Conservation (phyloP, 768 basidiomycete genomes). For the Amanita polypyramis region DNA sequence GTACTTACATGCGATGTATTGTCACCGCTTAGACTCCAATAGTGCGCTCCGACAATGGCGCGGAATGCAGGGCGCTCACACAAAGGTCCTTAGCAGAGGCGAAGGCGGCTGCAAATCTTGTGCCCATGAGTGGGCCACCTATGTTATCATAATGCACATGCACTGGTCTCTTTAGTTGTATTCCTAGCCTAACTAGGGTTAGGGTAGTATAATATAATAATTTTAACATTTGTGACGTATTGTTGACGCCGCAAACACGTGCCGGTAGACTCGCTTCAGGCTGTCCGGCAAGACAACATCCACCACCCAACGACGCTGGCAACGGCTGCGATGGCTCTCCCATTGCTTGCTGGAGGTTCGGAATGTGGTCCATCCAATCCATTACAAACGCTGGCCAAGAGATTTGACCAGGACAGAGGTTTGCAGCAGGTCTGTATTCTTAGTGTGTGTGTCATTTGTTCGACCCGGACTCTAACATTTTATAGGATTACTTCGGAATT, state of each 20-base stretch:
- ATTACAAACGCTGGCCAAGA: slow-evolving; percentile 68
- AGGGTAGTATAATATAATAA: slow-evolving; percentile 7
- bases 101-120: slow-evolving; percentile 11
- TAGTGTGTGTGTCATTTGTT: not conserved
- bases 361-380: slow-evolving; percentile 86
- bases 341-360: slow-evolving; percentile 64
- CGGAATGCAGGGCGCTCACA: slow-evolving; percentile 52
- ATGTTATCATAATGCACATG: slow-evolving; percentile 3
- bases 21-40: slow-evolving; percentile 15
- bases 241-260: not conserved
- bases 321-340: slow-evolving; percentile 55
- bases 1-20: slow-evolving; percentile 20
- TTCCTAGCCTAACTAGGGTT: slow-evolving; percentile 6
- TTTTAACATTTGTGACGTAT: not conserved
- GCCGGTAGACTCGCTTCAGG: not conserved
- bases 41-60: slow-evolving; percentile 83
- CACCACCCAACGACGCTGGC: not conserved
- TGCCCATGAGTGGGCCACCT: not conserved
- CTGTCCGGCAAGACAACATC: not conserved
- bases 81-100: slow-evolving; percentile 25
- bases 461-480: slow-evolving; percentile 7
- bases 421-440: slow-evolving; percentile 54
- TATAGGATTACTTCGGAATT: slow-evolving; percentile 57
- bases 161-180: not conserved
- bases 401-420: slow-evolving; percentile 71